Evolutionary conservation across 2,329 filamentous ascomycete species (phyloP).

Genomic region (Ophiostoma ips): DNA sequence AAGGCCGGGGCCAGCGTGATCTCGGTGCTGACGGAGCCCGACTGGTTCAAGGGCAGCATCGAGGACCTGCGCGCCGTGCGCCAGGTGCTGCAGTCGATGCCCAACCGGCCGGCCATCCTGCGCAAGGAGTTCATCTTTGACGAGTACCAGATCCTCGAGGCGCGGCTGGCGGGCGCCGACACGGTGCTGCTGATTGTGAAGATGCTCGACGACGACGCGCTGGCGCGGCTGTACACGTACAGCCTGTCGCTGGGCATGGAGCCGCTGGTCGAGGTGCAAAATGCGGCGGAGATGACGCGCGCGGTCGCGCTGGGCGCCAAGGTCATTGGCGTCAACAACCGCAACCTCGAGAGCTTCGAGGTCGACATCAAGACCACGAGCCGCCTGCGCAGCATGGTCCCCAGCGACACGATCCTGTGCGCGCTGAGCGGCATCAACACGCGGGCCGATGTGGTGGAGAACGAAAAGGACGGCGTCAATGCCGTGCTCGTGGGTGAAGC

Average conservation of each 20-base stretch:
- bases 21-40: conserved; percentile 93
- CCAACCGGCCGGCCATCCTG: conserved; percentile 79
- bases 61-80: conserved; percentile 82
- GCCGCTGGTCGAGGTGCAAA: conserved; percentile 93
- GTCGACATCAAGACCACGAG: conserved; percentile 89
- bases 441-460: conserved; percentile 74
- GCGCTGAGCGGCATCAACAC: conserved; percentile 89
- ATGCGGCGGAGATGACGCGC: conserved; percentile 76
- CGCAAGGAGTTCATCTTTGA: conserved; percentile 97
- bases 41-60: conserved; percentile 98
- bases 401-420: conserved; percentile 74
- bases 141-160: conserved; percentile 95
- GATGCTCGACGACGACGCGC: conserved; percentile 69
- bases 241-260: conserved; percentile 90
- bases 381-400: conserved; percentile 74
- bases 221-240: conserved; percentile 74
- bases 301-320: conserved; percentile 77
- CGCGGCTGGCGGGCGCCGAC: conserved; percentile 66
- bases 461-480: conserved; percentile 78
- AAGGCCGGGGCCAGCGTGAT: conserved; percentile 92
- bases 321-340: conserved; percentile 95
- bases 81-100: conserved; percentile 78
- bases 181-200: conserved; percentile 94
- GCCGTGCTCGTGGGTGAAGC: conserved; percentile 91
- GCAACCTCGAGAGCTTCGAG: conserved; percentile 90